Evolutionary conservation across 352 stramenopile genomes (phyloP), one percentile per base, ranked within the genome.

Genomic region (Phytophthora megakarya): DNA sequence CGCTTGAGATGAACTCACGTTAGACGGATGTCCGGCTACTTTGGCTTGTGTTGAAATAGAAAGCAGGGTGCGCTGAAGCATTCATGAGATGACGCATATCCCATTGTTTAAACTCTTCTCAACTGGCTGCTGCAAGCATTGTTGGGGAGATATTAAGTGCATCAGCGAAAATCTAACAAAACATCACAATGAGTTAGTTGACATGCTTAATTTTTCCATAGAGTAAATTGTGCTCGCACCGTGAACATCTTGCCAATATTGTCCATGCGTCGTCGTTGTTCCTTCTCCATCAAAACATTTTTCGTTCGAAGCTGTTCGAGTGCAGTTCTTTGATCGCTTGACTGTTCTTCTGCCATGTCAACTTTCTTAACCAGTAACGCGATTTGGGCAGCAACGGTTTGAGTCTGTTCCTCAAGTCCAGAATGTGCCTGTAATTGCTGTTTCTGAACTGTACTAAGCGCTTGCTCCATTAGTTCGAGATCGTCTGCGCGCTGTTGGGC

Each of bases 1-100:
- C 92, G 63, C 76, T 95, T 30, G 80, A 95, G 53, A 92, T 92
- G 77, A 94, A 91, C 58, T 73, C 75, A 37, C 80, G 76, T 61
- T 75, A 80, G 22, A 30, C 12, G 45, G 30, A 28, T 43, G 47
- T 28, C 26, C 37, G 23, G 30, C 53, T 54, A 35, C 48, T 58
- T 52, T 44, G 23, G 59, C 23, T 50, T 66, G 30, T 73, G 58
- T 61, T 58, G 67, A 50, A 70, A 71, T 72, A 71, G 59, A 61
- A 70, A 51, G 46, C 18, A 61, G 57, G 48, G 35, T 12, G 26
- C 21, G 16, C 26, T 47, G 35, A 61, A 47, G 50, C 7, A 22
- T 28, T 35, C 13, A 15, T 32, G 38, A 25, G 3, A 11, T 3
- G 3, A 35, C 30, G 13, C 30, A 15, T 35, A 9, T 35, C 30